A percentile compares a stretch with the other conserved stretches of the same genome.
phyloP scores from a whole-genome alignment of 2,329 filamentous ascomycete genomes.

The Epichloe sp. region DNA sequence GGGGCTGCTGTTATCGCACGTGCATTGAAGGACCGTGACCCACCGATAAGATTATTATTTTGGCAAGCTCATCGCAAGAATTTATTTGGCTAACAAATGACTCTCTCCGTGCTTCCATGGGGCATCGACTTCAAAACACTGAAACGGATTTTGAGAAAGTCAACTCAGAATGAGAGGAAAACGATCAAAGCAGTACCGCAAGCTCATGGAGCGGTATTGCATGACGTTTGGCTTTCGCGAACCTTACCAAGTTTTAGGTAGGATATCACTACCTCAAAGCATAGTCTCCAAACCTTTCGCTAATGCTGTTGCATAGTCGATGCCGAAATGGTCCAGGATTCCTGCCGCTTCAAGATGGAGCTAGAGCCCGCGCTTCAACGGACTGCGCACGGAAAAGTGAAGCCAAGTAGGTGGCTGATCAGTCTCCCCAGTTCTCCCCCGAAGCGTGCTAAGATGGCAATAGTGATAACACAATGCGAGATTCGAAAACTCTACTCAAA shows the following conservation, averaged over 20 bases:
- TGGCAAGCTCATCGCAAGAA: constrained; percentile 4
- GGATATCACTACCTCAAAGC: constrained; percentile 10
- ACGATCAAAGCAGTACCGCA: constrained; percentile 45
- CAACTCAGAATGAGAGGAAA: constrained; percentile 33
- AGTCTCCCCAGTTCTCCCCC: background rate
- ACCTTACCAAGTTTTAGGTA: constrained; percentile 80
- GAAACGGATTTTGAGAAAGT: background rate
- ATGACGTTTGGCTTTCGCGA: constrained; percentile 82
- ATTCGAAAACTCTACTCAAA: constrained; percentile 65
- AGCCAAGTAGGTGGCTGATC: constrained; percentile 48
- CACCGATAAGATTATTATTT: constrained; percentile 26
- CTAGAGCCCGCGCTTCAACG: constrained; percentile 62
- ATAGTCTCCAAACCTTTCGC: background rate
- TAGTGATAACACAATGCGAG: constrained; percentile 69
- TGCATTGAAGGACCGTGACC: constrained; percentile 10
- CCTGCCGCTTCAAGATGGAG: constrained; percentile 79
- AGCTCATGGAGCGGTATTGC: constrained; percentile 88
- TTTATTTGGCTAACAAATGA: background rate
- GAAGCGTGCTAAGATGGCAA: constrained; percentile 11
- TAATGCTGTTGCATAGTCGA: constrained; percentile 43
- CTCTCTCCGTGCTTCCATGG: background rate
- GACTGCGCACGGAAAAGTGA: constrained; percentile 77
- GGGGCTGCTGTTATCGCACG: constrained; percentile 20
- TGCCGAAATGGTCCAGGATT: constrained; percentile 70
- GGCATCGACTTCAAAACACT: background rate